Evolutionary conservation across 805 yeast genomes (phyloP), one percentile per base, ranked within the genome.

Genomic region (Scheffersomyces spartinae): DNA sequence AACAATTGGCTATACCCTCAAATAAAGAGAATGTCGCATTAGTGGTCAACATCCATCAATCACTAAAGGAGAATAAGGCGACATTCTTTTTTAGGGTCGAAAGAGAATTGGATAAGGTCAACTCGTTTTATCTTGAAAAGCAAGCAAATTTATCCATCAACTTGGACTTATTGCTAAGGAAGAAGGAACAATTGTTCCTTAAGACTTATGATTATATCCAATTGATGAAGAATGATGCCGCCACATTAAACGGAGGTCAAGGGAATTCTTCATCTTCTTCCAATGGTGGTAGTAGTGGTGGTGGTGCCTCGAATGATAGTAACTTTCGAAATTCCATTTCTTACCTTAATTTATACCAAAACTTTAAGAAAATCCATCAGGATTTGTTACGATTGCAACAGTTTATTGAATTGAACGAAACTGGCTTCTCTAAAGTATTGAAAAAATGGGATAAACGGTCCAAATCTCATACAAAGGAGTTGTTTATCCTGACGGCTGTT

Each of bases 381-480:
- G 97, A 91, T 50, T 58, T 91, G 35, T 81, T 80, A 34, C 67
- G 94, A 31, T 61, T 91, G 15, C 95, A 91, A 46, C 96, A 88
- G 49, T 91, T 82, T 53, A 84, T 91, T 20, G 96, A 86, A 50
- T 64, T 91, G 31, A 91, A 91, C 47, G 95, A 86, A 43, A 83
- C 94, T 1, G 98, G 98, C 9, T 91, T 91, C 52, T 76, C 93
- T 13, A 91, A 91, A 54, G 96, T 84, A 15, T 68, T 91, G 42
- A 91, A 91, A 50, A 91, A 91, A 56, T 91, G 98, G 98, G 98
- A 91, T 54, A 91, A 91, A 52, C 64, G 96, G 34, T 84, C 95
- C 13, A 85, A 88, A 43, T 82, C 95, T 3, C 94, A 83, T 39
- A 85, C 95, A 5, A 85, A 86, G 45, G 98, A 91, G 47, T 63